These are phyloP conservation scores for Xenosphaeropsis pyriputrescens DNA, from an alignment of 2,329 filamentous ascomycete genomes.

Conservation along the genomic window DNA sequence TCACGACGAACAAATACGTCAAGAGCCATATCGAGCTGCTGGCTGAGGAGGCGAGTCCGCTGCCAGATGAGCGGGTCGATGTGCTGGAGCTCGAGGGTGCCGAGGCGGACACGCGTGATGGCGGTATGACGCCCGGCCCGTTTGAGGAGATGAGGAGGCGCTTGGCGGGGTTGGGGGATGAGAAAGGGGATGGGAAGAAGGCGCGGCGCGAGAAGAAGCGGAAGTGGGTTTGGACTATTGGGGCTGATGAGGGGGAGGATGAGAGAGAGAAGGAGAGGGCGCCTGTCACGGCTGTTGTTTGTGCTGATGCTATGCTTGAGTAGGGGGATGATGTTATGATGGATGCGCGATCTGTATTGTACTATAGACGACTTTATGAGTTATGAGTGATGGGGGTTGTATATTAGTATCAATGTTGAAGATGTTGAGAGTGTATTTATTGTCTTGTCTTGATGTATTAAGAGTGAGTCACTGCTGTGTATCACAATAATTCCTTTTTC, in stretches of 20 bases:
- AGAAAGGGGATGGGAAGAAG: conserved; percentile 28
- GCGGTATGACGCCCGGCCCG: conserved; percentile 45
- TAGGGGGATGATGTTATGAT: no score
- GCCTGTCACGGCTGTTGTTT: not conserved
- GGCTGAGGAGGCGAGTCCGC: conserved; percentile 37
- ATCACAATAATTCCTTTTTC: no score
- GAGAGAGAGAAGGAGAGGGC: not conserved
- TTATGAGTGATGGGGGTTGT: no score
- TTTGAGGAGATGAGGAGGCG: conserved; percentile 48
- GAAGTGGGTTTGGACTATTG: conserved; percentile 53
- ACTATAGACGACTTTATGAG: no score
- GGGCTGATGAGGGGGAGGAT: conserved; percentile 25
- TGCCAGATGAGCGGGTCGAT: conserved; percentile 19
- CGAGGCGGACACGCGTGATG: conserved; percentile 41
- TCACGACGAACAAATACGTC: conserved; percentile 45
- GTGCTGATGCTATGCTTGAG: no score
- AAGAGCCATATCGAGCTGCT: conserved; percentile 50
- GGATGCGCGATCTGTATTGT: no score
- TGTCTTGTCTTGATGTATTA: no score
- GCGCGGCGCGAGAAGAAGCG: conserved; percentile 43
- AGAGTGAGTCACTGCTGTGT: no score
- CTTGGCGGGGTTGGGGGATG: conserved; percentile 32
- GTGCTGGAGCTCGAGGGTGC: conserved; percentile 32
- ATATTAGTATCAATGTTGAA: no score
- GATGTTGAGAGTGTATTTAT: no score